Evolutionary conservation across 2,329 filamentous ascomycete species (phyloP).

Genomic region (Cyphellophora europaea): DNA sequence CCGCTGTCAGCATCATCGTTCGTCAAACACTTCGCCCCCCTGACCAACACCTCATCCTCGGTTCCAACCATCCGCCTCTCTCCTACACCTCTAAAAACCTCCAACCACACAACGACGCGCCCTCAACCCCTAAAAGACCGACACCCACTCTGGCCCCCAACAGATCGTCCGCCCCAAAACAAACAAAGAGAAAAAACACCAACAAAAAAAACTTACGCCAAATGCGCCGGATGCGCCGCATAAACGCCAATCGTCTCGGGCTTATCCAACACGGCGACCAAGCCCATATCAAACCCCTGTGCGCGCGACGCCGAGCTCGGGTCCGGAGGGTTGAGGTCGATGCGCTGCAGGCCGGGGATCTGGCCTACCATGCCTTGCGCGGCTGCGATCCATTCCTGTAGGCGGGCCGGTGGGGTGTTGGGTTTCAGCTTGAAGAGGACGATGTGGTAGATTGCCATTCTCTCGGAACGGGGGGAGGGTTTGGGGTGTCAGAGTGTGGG

Average conservation of each 20-base stretch:
- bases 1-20: slow-evolving; percentile 4
- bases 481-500: too few species aligned
- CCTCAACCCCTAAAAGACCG: too few species aligned
- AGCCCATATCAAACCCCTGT: slow-evolving; percentile 35
- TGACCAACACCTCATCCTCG: too few species aligned
- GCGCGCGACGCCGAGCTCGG: slow-evolving; percentile 31
- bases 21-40: neutral
- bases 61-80: too few species aligned
- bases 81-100: too few species aligned
- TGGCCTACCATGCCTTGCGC: slow-evolving; percentile 31
- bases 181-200: too few species aligned
- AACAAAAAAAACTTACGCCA: slow-evolving; percentile 26
- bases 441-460: slow-evolving; percentile 33
- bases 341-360: slow-evolving; percentile 29
- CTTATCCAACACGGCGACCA: slow-evolving; percentile 37
- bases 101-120: too few species aligned
- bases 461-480: too few species aligned
- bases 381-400: slow-evolving; percentile 23
- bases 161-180: too few species aligned
- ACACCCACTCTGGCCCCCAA: too few species aligned
- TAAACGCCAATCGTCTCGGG: slow-evolving; percentile 32
- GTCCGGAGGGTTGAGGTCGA: slow-evolving; percentile 28
- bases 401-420: slow-evolving; percentile 24
- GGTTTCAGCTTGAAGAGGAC: slow-evolving; percentile 35
- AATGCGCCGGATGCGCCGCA: slow-evolving; percentile 36